These are phyloP conservation scores for Corchorus olitorius DNA, from an alignment of 345 rosid species.

Conservation along the genomic window DNA sequence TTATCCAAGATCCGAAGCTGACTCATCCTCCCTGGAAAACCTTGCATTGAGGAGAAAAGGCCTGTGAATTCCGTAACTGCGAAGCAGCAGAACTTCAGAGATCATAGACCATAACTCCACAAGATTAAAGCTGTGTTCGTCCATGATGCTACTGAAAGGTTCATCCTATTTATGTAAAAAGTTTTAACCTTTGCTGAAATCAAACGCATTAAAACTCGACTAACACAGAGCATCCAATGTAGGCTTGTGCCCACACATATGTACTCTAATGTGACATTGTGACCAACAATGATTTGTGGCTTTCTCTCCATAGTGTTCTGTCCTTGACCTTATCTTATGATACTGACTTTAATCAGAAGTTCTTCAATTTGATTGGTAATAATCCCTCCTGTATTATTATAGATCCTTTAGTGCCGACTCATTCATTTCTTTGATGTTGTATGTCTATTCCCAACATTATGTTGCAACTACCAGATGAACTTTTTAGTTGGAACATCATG, in stretches of 20 bases:
- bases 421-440: background rate
- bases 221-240: conserved; percentile 1
- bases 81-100: background rate
- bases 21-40: background rate
- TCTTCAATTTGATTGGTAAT: background rate
- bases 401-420: background rate
- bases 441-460: conserved; percentile 5
- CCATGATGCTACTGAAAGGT: background rate
- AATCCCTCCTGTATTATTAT: background rate
- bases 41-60: background rate
- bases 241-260: conserved; percentile 7
- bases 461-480: background rate
- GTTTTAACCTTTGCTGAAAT: background rate
- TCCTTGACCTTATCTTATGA: conserved; percentile 10
- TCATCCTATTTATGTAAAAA: background rate
- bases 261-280: background rate
- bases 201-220: conserved; percentile 4
- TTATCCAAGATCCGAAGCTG: background rate
- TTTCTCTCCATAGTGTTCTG: background rate
- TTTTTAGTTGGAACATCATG: too few species aligned
- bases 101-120: background rate
- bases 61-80: background rate
- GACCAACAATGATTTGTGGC: conserved; percentile 6
- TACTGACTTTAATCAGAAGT: background rate
- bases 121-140: background rate